Evolutionary conservation across 306 rosid genomes (phyloP).

Genomic region (Sicyos baderoa): DNA sequence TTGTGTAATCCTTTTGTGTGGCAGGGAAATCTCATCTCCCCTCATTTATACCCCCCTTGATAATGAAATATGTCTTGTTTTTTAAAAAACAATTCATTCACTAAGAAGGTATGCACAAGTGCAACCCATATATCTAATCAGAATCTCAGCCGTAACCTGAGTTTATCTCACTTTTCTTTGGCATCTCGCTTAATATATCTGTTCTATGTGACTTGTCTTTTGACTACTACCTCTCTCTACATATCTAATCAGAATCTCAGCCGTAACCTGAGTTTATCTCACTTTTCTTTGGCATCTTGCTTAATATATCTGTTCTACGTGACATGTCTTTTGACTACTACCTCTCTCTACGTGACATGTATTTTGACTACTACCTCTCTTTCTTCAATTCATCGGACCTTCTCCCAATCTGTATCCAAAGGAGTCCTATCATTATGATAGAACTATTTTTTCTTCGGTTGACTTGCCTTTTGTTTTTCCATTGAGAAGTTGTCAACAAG

Average conservation of each 20-base stretch:
- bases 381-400: neutral
- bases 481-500: no score
- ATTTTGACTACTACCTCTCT: neutral
- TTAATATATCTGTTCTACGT: neutral
- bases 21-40: neutral
- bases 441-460: neutral
- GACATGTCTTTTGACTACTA: neutral
- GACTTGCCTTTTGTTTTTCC: no score
- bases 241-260: neutral
- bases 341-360: neutral
- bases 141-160: neutral
- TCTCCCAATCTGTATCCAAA: neutral
- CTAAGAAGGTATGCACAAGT: neutral
- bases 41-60: neutral
- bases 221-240: neutral
- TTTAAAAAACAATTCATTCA: neutral
- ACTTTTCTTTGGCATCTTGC: neutral
- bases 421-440: neutral
- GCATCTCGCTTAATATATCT: neutral
- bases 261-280: neutral
- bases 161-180: neutral
- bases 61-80: neutral
- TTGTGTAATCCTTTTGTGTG: neutral
- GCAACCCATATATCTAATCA: slow-evolving; percentile 1
- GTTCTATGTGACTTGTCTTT: neutral